Base-by-base conservation (phyloP, 345 rosid species). In the Dipteronia dyeriana region DNA sequence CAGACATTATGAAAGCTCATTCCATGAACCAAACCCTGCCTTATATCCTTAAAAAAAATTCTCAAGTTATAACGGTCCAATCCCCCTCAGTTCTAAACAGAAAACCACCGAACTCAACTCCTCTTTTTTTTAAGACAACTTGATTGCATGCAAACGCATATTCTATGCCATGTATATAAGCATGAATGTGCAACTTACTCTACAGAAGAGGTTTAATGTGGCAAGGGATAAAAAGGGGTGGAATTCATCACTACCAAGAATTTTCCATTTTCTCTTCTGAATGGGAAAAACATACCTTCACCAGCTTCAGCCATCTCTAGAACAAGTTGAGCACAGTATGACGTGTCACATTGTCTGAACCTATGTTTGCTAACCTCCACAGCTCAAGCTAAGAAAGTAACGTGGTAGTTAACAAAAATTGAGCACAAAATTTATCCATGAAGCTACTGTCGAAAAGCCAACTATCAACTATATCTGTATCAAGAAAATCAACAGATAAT, bases 211-310 rank as follows among this genome's bases (percentile, higher is more conserved):
- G 45, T 45, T 34, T 4, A 34, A 34, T 34, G 38, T 34, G 38
- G 38, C 38, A 34, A 34, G 6, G 76, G 38, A 17, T 23, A 20
- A 22, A 29, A 49, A 31, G 17, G 7, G 17, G 38, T 17, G 31
- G 47, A 7, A 31, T 7, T 26, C 53, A 51, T 49, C 22, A 41
- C 56, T 59, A 20, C 22, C 61, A 29, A 26, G 74, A 14, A 43
- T 22, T 38, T 74, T 43, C 65, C 47, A 67, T 75, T 66, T 54
- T 19, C 23, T 59, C 20, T 31, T 73, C 66, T 60, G 70, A 77
- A 79, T 7, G 45, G 71, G 65, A 68, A 74, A 75, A 79, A 86
- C 88, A 71, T 86, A 86, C 88, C 88, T 83, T 81, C 31, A 61
- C 41, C 67, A 53, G 75, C 86, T 71, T 77, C 82, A 60, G 74